Conservation (phyloP, 345 rosid species). For the Microthlaspi erraticum region DNA sequence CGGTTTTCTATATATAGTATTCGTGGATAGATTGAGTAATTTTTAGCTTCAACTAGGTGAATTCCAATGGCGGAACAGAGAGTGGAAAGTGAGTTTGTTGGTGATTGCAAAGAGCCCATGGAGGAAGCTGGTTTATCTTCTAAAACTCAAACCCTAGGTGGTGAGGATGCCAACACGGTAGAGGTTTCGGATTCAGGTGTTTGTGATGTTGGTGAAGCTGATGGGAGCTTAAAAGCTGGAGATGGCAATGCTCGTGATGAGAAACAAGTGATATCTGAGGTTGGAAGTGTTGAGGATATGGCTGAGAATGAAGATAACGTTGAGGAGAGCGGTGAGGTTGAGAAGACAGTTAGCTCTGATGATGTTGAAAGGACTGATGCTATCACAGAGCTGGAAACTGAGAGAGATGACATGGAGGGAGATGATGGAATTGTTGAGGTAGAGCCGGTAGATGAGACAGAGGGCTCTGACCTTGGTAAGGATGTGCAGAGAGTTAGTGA, state of each 20-base stretch:
- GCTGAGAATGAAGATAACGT: background rate
- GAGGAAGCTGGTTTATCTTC: conserved; percentile 26
- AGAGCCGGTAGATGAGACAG: background rate
- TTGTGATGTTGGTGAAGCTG: conserved; percentile 14
- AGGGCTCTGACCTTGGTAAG: background rate
- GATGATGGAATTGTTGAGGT: background rate
- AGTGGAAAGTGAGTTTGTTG: conserved; percentile 15
- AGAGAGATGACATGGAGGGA: background rate
- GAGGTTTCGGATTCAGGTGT: conserved; percentile 19
- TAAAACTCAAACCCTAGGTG: conserved; percentile 26
- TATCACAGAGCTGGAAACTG: background rate
- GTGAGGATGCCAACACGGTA: background rate
- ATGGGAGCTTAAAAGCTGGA: background rate
- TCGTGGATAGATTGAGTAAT: background rate
- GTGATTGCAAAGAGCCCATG: conserved; percentile 21
- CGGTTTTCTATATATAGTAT: background rate
- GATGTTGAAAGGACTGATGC: conserved; percentile 18
- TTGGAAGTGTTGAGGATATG: background rate
- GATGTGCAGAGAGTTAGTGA: background rate
- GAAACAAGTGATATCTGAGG: conserved; percentile 3
- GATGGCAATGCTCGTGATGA: background rate
- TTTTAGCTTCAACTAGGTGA: conserved; percentile 14
- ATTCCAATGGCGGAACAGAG: conserved; percentile 21
- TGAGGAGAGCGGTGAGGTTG: too few relatives aligned
- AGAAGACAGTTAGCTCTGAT: conserved; percentile 23